Percentiles rank a stretch among this genome's conserved stretches.
phyloP scores from a whole-genome alignment of 345 rosid genomes.

The Gossypium anomalum region DNA sequence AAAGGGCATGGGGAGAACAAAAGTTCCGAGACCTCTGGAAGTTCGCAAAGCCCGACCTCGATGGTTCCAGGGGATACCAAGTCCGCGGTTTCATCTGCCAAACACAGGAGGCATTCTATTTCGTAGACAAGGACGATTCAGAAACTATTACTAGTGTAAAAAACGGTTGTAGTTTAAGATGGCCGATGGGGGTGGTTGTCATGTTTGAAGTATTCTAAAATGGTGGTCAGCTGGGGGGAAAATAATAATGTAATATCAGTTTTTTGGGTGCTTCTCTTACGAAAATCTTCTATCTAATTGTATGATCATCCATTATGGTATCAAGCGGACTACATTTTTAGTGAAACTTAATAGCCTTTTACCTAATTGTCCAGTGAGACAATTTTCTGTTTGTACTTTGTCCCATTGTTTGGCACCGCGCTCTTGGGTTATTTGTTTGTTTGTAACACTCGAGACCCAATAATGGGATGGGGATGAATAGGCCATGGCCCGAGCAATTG shows the following conservation, averaged over 20 bases:
- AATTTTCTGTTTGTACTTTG: too few relatives aligned
- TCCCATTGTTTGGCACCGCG: too few relatives aligned
- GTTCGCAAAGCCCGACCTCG: conserved; percentile 81
- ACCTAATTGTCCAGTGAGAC: too few relatives aligned
- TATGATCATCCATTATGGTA: not conserved
- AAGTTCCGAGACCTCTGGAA: conserved; percentile 80
- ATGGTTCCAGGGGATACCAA: conserved; percentile 52
- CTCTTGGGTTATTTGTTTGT: too few relatives aligned
- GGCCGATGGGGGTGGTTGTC: not conserved
- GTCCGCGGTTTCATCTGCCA: not conserved
- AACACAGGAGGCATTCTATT: not conserved
- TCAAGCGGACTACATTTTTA: too few relatives aligned
- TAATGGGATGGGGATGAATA: too few relatives aligned
- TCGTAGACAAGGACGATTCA: not conserved
- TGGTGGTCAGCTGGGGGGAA: not conserved
- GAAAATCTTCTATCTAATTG: not conserved
- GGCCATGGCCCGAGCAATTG: too few relatives aligned
- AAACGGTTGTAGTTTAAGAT: not conserved
- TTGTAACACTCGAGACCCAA: too few relatives aligned
- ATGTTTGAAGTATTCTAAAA: not conserved
- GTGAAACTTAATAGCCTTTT: too few relatives aligned
- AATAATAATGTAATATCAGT: not conserved
- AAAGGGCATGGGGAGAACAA: conserved; percentile 50
- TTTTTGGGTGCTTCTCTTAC: not conserved
- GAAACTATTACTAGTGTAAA: not conserved